phyloP scores from a whole-genome alignment of 805 yeast genomes.

The Lachancea quebecensis region DNA sequence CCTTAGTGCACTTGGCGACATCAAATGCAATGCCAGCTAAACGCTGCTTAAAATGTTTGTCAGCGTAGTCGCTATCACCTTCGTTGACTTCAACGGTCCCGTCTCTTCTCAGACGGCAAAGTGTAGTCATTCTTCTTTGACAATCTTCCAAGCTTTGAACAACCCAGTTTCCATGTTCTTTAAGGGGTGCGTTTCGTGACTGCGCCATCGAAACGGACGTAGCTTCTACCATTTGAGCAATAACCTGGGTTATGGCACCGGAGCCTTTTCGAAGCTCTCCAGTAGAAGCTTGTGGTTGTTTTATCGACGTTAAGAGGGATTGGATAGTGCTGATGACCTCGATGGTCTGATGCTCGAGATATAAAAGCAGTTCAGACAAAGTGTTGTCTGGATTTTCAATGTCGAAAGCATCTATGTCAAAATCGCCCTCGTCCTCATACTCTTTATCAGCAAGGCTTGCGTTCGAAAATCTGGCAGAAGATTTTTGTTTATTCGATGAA shows the following conservation, averaged over 20 bases:
- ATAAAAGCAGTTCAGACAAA: constrained; percentile 70
- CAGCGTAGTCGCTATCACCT: constrained; percentile 63
- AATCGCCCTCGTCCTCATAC: constrained; percentile 32
- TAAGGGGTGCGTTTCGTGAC: constrained; percentile 74
- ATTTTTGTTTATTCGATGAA: too few species aligned
- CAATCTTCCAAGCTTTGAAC: constrained; percentile 83
- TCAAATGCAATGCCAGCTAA: constrained; percentile 95
- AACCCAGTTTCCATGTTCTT: constrained; percentile 89
- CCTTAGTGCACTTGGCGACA: constrained; percentile 93
- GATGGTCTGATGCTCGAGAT: constrained; percentile 89
- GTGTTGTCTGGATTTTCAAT: constrained; percentile 86
- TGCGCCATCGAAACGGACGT: constrained; percentile 84
- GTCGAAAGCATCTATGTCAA: constrained; percentile 70
- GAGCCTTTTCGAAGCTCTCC: constrained; percentile 70
- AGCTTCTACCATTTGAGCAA: constrained; percentile 82
- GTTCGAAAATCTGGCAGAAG: too few species aligned
- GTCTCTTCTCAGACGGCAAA: constrained; percentile 43
- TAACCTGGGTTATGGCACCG: constrained; percentile 67
- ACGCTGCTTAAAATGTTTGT: constrained; percentile 83
- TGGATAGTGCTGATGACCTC: constrained; percentile 88
- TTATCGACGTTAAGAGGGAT: constrained; percentile 66
- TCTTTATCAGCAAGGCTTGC: background rate
- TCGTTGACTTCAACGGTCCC: constrained; percentile 27
- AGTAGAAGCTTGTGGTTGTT: constrained; percentile 67
- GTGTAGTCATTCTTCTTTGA: constrained; percentile 67